A percentile compares a stretch with the other conserved stretches of the same genome.
phyloP scores from a whole-genome alignment of 257 asterid species.

The Ilex aquifolium region DNA sequence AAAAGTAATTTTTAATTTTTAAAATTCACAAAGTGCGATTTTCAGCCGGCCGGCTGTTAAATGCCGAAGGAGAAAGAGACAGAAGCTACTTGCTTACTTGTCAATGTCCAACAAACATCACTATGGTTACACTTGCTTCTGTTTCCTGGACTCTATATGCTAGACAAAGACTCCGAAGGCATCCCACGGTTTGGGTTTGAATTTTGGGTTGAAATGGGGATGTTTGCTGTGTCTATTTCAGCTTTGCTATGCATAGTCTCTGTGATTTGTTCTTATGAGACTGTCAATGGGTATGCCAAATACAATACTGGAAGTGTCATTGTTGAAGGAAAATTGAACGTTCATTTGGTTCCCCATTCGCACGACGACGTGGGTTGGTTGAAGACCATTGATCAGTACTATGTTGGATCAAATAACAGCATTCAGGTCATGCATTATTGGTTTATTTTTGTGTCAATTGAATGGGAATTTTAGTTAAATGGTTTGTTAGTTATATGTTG shows the following conservation, averaged over 20 bases:
- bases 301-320: constrained; percentile 57
- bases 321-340: constrained; percentile 73
- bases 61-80: too few relatives aligned
- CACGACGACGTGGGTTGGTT: constrained; percentile 98
- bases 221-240: constrained; percentile 11
- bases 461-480: not conserved
- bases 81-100: too few relatives aligned
- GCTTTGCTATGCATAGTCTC: constrained; percentile 28
- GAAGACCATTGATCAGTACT: constrained; percentile 87
- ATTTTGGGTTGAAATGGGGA: constrained; percentile 22
- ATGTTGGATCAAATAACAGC: constrained; percentile 71
- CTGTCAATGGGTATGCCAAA: constrained; percentile 29
- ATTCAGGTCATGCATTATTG: constrained; percentile 46
- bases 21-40: too few relatives aligned
- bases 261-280: constrained; percentile 23
- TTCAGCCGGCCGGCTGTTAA: too few relatives aligned
- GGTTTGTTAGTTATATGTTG: not conserved
- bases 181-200: too few relatives aligned
- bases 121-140: too few relatives aligned
- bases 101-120: too few relatives aligned
- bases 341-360: constrained; percentile 83
- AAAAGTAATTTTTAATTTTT: too few relatives aligned
- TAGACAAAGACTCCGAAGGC: not conserved
- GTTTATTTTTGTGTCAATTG: not conserved
- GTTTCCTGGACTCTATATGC: too few relatives aligned